Base-by-base conservation (phyloP, 164 flowering plant species). In the Vitis rotundifolia region DNA sequence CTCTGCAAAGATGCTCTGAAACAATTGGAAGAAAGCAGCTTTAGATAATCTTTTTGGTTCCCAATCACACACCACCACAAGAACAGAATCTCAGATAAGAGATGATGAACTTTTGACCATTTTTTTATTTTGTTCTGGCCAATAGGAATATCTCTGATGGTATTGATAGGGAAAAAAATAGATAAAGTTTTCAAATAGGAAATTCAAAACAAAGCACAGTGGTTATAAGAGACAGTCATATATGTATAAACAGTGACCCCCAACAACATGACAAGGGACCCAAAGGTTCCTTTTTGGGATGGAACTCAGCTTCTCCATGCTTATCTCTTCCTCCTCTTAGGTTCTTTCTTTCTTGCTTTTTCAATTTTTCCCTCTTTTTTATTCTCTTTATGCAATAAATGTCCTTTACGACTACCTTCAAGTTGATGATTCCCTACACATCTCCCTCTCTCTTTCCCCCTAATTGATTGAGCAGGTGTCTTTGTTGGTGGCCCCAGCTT, bases 81-180 rank as follows among this genome's bases (percentile, higher is more conserved):
- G 84, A 80, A 70, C 78, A 83, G 86, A 85, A 83, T 85, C 88
- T 83, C 75, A 78, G 86, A 79, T 77, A 78, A 82, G 83, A 73
- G 80, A 70, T 63, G 79, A 77, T 76, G 78, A 73, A 70, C 82
- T 83, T 84, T 81, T 83, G 81, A 78, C 83, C 75, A 54, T 1
- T 62, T 29, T 58, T 64, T 68, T 59, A 55, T 19, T 18, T 48
- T 61, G 29, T 70, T 66, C 10, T 49, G 47, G 53, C 80, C 69
- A 74, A 74, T 77, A 51, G 18, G 70, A 72, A 28, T 65, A 64
- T 66, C 29, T 54, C 44, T 65, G 68, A 70, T 58, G 76, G 55
- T 61, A 44, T 64, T 70, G 68, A 64, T n/a, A 59, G 67, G 18
- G 66, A 63, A 56, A 37, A 50, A 67, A 50, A 8, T 15, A 59